Conservation (phyloP, 2,329 filamentous ascomycete species). For the Chlorencoelia australis region DNA sequence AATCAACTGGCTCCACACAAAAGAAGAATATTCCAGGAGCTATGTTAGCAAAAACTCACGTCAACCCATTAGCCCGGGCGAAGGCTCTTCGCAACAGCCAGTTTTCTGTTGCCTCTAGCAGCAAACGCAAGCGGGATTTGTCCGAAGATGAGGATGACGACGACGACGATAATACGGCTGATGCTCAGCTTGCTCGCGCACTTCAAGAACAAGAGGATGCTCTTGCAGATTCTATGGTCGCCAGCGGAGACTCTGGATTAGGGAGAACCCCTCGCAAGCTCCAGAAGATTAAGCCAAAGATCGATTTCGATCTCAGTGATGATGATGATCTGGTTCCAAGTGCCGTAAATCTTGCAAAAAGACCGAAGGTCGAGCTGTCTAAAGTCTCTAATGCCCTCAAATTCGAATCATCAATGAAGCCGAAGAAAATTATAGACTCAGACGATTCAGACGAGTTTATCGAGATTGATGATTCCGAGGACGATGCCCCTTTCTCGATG, state of each 20-base stretch:
- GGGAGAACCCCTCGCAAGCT: constrained; percentile 14
- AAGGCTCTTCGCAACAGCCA: constrained; percentile 38
- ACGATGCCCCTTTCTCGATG: too few relatives aligned
- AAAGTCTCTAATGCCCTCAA: constrained; percentile 19
- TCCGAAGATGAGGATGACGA: constrained; percentile 29
- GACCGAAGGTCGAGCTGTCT: constrained; percentile 20
- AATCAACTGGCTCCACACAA: constrained; percentile 17
- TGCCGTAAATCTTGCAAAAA: constrained; percentile 9
- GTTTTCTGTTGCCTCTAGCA: constrained; percentile 33
- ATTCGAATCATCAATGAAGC: constrained; percentile 13
- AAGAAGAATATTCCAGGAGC: constrained; percentile 14
- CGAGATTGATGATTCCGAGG: constrained; percentile 14
- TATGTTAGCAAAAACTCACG: constrained; percentile 10
- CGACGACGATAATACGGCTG: constrained; percentile 32
- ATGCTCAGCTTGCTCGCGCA: constrained; percentile 43
- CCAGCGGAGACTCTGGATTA: constrained; percentile 20
- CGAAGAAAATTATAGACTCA: constrained; percentile 11
- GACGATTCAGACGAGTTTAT: constrained; percentile 13
- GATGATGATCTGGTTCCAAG: constrained; percentile 5
- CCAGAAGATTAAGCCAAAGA: constrained; percentile 9
- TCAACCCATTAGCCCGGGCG: constrained; percentile 37
- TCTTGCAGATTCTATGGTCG: constrained; percentile 22
- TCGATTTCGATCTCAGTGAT: constrained; percentile 9
- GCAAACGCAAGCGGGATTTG: constrained; percentile 35
- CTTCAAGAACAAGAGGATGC: constrained; percentile 47